Evolutionary conservation across 805 yeast species (phyloP), one percentile per base, ranked within the genome.

Genomic region (Wickerhamiella vanderwaltii): DNA sequence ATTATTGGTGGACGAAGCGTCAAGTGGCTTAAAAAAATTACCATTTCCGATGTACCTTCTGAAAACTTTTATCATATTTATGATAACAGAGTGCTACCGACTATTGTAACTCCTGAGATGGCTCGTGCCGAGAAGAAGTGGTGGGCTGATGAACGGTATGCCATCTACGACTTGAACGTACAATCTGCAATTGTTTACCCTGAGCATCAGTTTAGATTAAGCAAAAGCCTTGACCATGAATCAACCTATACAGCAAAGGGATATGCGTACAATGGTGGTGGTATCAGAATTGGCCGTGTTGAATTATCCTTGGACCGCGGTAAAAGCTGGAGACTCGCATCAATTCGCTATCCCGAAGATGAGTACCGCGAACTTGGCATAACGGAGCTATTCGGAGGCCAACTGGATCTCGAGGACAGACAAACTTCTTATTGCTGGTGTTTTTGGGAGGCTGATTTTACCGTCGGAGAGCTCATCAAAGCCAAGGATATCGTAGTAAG

Each of bases 1-100:
- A 58, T 60, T 20, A 59, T 62, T 50, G 66, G 66, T 23, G 66
- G 66, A 3, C 48, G 65, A 16, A 57, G 62, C n/a, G 66, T 62
- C 28, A 62, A 62, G 43, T 62, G 65, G 65, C 45, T 62, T 15
- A 56, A 50, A 32, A 50, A 47, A 35, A 44, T 62, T 9, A 37
- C 57, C 12, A 46, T 62, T 16, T 48, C 60, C 11, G 63, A 59
- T 18, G 37, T 20, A 9, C 65, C 64, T 3, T 59, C 64, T 0
- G 54, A 50, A 13, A 61, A 62, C 41, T 61, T 61, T 60, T 62
- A 62, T 41, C 66, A 62, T 44, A 58, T 51, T 38, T 60, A 53
- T 37, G 66, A 61, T 43, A 62, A 62, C 40, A 53, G 58, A 38
- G 65, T 62, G 2, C 41, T 62, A 9, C 65, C 66, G 4, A 62